A percentile compares a stretch with the other conserved stretches of the same genome.
phyloP scores from a whole-genome alignment of 768 basidiomycete species.

The Russula vinacea region DNA sequence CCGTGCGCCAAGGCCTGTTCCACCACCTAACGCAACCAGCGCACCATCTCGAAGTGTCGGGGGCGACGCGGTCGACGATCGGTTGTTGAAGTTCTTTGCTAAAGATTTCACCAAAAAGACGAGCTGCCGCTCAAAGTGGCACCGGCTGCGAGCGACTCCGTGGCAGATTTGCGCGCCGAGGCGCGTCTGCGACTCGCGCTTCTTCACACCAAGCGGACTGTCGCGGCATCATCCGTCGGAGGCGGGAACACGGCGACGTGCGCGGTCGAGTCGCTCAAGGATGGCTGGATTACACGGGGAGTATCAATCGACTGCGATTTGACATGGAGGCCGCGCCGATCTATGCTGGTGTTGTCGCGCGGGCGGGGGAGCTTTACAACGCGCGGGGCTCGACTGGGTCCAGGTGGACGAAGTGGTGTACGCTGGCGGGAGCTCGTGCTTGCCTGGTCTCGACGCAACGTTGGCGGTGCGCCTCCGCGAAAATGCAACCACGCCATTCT shows the following conservation, averaged over 20 bases:
- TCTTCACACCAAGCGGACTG: constrained; percentile 91
- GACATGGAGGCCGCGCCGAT: constrained; percentile 48
- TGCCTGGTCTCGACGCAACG: constrained; percentile 72
- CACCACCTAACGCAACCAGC: constrained; percentile 54
- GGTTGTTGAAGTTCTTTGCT: constrained; percentile 86
- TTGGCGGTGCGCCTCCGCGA: constrained; percentile 55
- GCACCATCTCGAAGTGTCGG: constrained; percentile 45
- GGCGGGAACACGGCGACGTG: constrained; percentile 65
- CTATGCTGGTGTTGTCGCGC: constrained; percentile 54
- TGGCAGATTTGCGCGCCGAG: constrained; percentile 74
- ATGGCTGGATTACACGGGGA: constrained; percentile 87
- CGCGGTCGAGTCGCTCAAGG: constrained; percentile 91
- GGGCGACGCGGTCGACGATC: constrained; percentile 72
- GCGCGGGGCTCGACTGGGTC: constrained; percentile 55
- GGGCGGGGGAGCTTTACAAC: constrained; percentile 51
- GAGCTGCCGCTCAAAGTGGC: constrained; percentile 65
- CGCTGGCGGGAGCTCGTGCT: constrained; percentile 67
- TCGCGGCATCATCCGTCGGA: constrained; percentile 68
- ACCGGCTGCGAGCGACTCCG: constrained; percentile 49
- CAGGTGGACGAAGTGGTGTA: constrained; percentile 79
- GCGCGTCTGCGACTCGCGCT: constrained; percentile 92
- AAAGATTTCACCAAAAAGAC: constrained; percentile 98
- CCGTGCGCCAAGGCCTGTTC: constrained; percentile 71
- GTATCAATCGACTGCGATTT: constrained; percentile 54
- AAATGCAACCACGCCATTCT: constrained; percentile 62